These are phyloP conservation scores for Colletotrichum nymphaeae DNA, from an alignment of 2,329 filamentous ascomycete species.

Conservation along the genomic window DNA sequence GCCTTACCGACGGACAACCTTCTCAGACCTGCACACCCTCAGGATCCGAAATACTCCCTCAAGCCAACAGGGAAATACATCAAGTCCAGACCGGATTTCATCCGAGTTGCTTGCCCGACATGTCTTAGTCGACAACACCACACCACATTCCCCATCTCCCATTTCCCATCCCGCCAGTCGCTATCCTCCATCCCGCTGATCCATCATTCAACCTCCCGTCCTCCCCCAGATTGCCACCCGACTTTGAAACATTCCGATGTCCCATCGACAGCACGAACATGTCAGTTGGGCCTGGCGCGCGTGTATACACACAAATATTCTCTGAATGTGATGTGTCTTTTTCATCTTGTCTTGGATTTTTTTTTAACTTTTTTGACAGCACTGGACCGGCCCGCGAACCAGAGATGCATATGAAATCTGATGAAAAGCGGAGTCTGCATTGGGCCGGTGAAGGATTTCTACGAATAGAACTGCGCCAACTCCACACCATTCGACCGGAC, in stretches of 20 bases:
- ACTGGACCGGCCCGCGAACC: conserved; percentile 33
- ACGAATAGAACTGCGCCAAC: conserved; percentile 18
- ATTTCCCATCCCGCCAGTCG: neutral
- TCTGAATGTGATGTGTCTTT: neutral
- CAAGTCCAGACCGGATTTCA: neutral
- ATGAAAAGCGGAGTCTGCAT: conserved; percentile 21
- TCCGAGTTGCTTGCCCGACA: neutral
- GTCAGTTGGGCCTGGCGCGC: neutral
- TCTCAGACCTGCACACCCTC: neutral
- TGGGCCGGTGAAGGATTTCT: conserved; percentile 28
- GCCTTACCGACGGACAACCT: neutral
- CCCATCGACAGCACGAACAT: neutral
- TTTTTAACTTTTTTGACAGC: conserved; percentile 28
- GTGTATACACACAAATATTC: neutral
- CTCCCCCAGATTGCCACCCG: conserved; percentile 13
- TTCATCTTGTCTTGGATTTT: conserved; percentile 21
- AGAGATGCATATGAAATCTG: conserved; percentile 30
- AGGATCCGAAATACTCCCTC: neutral
- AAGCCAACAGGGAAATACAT: neutral
- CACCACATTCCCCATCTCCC: neutral
- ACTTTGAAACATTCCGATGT: conserved; percentile 15
- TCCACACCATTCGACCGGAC: conserved; percentile 28
- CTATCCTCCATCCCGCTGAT: neutral
- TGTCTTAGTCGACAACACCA: conserved; percentile 1
- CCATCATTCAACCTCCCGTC: neutral